These are phyloP conservation scores for Lophium mytilinum DNA, from an alignment of 495 filamentous ascomycete species.

Conservation along the genomic window DNA sequence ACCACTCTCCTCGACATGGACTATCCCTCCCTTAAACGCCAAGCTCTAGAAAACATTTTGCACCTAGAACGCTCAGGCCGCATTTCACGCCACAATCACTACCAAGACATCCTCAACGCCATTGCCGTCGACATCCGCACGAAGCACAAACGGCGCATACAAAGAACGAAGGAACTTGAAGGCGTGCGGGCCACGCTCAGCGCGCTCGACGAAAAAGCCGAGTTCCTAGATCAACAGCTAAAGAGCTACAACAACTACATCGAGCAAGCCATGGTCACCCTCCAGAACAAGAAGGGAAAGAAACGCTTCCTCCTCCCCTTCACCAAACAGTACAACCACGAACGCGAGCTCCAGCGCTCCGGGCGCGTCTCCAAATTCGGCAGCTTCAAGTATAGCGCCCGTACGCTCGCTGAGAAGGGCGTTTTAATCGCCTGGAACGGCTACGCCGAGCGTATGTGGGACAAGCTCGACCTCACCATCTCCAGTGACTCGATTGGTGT, in stretches of 20 bases:
- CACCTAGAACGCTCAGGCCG: constrained; percentile 73
- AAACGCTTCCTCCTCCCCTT: constrained; percentile 93
- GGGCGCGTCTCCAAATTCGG: constrained; percentile 95
- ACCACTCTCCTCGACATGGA: constrained; percentile 81
- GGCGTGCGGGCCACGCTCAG: constrained; percentile 74
- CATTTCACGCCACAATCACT: constrained; percentile 84
- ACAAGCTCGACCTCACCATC: constrained; percentile 87
- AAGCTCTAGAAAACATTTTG: constrained; percentile 89
- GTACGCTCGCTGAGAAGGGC: constrained; percentile 83
- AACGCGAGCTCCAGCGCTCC: constrained; percentile 81
- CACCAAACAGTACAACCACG: constrained; percentile 97
- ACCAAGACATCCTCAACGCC: constrained; percentile 93
- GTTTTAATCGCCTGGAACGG: constrained; percentile 85
- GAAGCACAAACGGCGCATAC: constrained; percentile 85
- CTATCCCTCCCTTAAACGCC: constrained; percentile 87
- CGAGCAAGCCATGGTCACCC: constrained; percentile 96
- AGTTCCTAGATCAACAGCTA: constrained; percentile 85
- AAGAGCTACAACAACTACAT: constrained; percentile 99
- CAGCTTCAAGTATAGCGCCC: constrained; percentile 90
- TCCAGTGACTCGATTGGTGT: constrained; percentile 90
- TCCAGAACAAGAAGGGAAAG: constrained; percentile 94
- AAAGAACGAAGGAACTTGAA: constrained; percentile 84
- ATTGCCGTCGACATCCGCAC: constrained; percentile 96
- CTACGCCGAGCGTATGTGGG: constrained; percentile 77
- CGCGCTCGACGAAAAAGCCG: constrained; percentile 83